phyloP scores from a whole-genome alignment of 179 eudicot genomes.

The Silene coronaria region DNA sequence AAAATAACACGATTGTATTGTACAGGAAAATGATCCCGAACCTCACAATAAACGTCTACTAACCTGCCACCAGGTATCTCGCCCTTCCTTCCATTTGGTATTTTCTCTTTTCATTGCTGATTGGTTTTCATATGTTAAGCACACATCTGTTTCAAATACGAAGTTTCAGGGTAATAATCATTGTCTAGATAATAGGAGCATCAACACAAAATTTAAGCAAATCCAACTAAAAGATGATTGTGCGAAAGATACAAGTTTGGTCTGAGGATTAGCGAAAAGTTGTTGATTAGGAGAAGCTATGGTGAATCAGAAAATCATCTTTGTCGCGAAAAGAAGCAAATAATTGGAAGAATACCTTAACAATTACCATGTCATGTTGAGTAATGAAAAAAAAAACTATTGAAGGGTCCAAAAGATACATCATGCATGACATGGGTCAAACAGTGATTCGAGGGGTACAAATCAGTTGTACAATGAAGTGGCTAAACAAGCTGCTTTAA shows the following conservation, averaged over 20 bases:
- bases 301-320: neutral
- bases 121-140: constrained; percentile 78
- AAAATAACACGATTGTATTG: neutral
- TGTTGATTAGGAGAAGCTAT: neutral
- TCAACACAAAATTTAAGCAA: neutral
- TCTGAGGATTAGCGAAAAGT: neutral
- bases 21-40: neutral
- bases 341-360: too few species aligned
- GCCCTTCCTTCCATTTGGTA: constrained; percentile 72
- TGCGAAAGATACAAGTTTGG: neutral
- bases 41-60: constrained; percentile 15
- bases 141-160: constrained; percentile 51
- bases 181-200: constrained; percentile 5
- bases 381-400: neutral
- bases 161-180: neutral
- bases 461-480: neutral
- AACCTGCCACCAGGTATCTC: constrained; percentile 99
- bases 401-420: neutral
- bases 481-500: neutral
- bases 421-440: neutral
- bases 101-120: constrained; percentile 63
- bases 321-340: neutral
- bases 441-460: neutral
- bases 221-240: neutral
- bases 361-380: neutral